These are phyloP conservation scores for Rhizophagus sp. DNA, from an alignment of 192 early-diverging fungal genomes.

Conservation along the genomic window DNA sequence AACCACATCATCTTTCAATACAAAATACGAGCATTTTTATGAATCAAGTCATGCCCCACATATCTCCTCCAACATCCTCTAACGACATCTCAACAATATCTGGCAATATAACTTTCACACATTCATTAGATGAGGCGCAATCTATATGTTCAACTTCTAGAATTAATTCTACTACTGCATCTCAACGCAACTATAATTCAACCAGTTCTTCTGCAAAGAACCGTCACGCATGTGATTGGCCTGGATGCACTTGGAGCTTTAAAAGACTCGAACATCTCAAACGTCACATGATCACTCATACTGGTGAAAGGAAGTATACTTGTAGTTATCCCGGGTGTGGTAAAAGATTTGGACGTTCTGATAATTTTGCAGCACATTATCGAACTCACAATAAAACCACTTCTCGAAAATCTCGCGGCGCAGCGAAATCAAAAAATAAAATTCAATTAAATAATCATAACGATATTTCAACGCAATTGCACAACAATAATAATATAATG, in stretches of 20 bases:
- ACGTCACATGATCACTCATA: constrained; percentile 77
- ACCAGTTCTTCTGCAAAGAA: background rate
- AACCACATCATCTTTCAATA: background rate
- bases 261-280: constrained; percentile 82
- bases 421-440: background rate
- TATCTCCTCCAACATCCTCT: background rate
- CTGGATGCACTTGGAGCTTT: constrained; percentile 59
- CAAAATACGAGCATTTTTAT: background rate
- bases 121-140: too few species aligned
- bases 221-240: constrained; percentile 41
- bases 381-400: constrained; percentile 54
- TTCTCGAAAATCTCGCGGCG: background rate
- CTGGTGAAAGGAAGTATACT: constrained; percentile 70
- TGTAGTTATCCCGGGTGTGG: constrained; percentile 73
- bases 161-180: background rate
- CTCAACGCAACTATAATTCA: background rate
- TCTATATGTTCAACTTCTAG: background rate
- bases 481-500: background rate
- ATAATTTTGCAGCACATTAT: constrained; percentile 75
- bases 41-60: background rate
- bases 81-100: background rate
- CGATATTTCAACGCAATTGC: background rate
- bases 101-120: background rate
- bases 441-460: background rate
- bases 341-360: constrained; percentile 78